A percentile compares a stretch with the other conserved stretches of the same genome.
Evolutionary conservation across 768 basidiomycete genomes (phyloP).

Genomic region (Auriscalpium orientale): DNA sequence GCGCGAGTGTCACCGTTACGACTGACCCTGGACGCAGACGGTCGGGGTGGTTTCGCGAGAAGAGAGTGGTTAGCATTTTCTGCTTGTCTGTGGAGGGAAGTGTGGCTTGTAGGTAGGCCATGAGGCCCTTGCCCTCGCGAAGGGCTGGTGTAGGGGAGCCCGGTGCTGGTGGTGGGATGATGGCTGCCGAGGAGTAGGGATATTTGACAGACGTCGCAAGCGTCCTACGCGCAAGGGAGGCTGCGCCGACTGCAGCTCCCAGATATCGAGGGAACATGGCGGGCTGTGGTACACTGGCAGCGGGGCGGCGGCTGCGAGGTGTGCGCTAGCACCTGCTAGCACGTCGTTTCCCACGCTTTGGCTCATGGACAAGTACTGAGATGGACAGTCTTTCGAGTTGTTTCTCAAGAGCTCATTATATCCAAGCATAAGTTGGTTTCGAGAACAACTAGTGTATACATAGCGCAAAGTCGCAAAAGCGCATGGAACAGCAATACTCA

Average conservation of each 20-base stretch:
- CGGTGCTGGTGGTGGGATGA: slow-evolving; percentile 41
- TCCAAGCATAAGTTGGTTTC: too few relatives aligned
- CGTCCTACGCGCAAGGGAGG: background rate
- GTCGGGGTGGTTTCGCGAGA: slow-evolving; percentile 60
- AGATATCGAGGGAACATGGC: slow-evolving; percentile 8
- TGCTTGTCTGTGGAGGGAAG: slow-evolving; percentile 65
- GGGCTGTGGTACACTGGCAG: too few relatives aligned
- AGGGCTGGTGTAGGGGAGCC: slow-evolving; percentile 39
- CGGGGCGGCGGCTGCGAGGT: too few relatives aligned
- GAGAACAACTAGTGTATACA: too few relatives aligned
- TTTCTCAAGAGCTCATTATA: too few relatives aligned
- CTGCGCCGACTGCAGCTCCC: background rate
- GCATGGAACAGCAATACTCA: too few relatives aligned
- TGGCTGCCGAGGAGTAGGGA: slow-evolving; percentile 67
- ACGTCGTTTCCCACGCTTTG: too few relatives aligned
- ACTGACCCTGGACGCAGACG: slow-evolving; percentile 82
- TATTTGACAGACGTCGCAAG: slow-evolving; percentile 28
- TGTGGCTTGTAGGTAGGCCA: slow-evolving; percentile 62
- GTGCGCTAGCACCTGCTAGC: too few relatives aligned
- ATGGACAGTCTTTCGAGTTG: too few relatives aligned
- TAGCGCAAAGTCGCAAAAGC: too few relatives aligned
- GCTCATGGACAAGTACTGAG: too few relatives aligned
- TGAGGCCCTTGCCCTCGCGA: slow-evolving; percentile 66
- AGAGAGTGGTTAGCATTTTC: slow-evolving; percentile 57
- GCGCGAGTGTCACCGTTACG: slow-evolving; percentile 66